Conservation (phyloP, 768 basidiomycete genomes). For the Cystobasidium tubakii region DNA sequence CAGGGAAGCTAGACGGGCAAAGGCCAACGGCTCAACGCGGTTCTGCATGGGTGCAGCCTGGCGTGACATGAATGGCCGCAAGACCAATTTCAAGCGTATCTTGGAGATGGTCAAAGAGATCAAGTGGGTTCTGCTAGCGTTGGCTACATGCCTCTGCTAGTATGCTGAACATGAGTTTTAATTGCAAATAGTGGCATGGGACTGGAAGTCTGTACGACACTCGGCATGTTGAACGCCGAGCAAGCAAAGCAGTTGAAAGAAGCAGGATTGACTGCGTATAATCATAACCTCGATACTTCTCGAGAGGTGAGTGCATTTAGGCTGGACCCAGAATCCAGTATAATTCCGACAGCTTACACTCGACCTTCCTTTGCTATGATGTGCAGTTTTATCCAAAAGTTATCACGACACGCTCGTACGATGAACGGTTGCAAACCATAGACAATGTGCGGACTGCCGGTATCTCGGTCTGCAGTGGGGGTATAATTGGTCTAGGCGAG, state of each 20-base stretch:
- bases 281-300: constrained; percentile 97
- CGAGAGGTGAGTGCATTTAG: constrained; percentile 56
- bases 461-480: constrained; percentile 94
- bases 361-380: too few species aligned
- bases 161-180: background rate
- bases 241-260: constrained; percentile 87
- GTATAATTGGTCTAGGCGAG: constrained; percentile 91
- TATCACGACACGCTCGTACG: constrained; percentile 88
- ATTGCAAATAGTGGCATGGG: constrained; percentile 68
- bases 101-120: constrained; percentile 72
- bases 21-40: constrained; percentile 90
- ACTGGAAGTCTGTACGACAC: constrained; percentile 98
- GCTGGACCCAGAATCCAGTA: background rate
- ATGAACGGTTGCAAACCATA: constrained; percentile 85
- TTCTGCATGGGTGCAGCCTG: constrained; percentile 99
- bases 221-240: constrained; percentile 91
- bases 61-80: constrained; percentile 86
- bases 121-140: constrained; percentile 37
- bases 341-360: too few species aligned
- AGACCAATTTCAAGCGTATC: constrained; percentile 87
- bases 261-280: constrained; percentile 94
- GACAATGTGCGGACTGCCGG: constrained; percentile 85
- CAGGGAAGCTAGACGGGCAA: constrained; percentile 78
- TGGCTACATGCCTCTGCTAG: background rate
- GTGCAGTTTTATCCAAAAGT: constrained; percentile 56